phyloP scores from a whole-genome alignment of 306 rosid genomes.

The Vicia faba region DNA sequence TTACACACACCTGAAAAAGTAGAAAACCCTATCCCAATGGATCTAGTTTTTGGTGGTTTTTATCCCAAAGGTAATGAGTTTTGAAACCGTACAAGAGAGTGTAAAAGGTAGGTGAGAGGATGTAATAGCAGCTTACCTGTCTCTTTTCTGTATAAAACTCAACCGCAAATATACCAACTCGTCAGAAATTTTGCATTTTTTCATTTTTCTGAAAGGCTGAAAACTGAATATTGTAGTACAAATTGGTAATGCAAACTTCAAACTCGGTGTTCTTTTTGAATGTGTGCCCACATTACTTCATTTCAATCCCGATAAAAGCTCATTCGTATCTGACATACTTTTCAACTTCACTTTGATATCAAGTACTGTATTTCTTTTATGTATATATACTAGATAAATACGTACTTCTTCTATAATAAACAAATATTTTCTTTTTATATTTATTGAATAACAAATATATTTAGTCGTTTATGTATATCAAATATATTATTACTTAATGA shows the following conservation, averaged over 20 bases:
- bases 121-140: slow-evolving; percentile 46
- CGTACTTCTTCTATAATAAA: too few species aligned
- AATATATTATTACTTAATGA: too few species aligned
- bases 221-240: slow-evolving; percentile 30
- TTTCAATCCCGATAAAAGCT: slow-evolving; percentile 46
- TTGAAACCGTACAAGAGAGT: slow-evolving; percentile 28
- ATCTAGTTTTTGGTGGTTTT: slow-evolving; percentile 27
- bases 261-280: slow-evolving; percentile 39
- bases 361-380: not conserved
- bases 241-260: slow-evolving; percentile 42
- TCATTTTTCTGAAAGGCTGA: slow-evolving; percentile 44
- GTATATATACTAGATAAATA: slow-evolving; percentile 19
- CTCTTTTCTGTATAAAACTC: slow-evolving; percentile 35
- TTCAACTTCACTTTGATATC: slow-evolving; percentile 33
- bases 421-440: too few species aligned
- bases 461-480: too few species aligned
- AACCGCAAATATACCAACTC: slow-evolving; percentile 34
- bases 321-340: slow-evolving; percentile 41
- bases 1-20: slow-evolving; percentile 6
- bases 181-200: slow-evolving; percentile 31
- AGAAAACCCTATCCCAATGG: slow-evolving; percentile 31
- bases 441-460: too few species aligned
- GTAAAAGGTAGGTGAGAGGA: slow-evolving; percentile 48
- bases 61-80: slow-evolving; percentile 40
- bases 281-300: slow-evolving; percentile 46